Percentiles rank a stretch among this genome's conserved stretches.
Evolutionary conservation across 805 yeast species (phyloP).

Genomic region (Metschnikowia vanudenii): DNA sequence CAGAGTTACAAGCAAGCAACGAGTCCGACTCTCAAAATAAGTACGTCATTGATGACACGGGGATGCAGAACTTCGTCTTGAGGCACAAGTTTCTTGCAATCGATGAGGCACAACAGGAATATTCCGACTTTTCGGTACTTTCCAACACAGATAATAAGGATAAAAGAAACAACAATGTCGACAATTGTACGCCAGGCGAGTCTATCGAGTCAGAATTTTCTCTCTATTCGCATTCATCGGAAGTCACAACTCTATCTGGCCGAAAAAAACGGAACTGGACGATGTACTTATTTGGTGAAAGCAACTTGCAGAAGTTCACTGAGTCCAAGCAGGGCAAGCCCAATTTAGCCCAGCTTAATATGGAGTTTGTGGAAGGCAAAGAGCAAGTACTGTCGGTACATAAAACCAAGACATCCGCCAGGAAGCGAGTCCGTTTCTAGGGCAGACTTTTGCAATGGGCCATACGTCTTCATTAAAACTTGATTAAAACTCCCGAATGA

Average conservation of each 20-base stretch:
- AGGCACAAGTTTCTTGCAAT: constrained; percentile 47
- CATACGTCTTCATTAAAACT: no score
- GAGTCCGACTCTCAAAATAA: constrained; percentile 18
- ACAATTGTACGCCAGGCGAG: not conserved
- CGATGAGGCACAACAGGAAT: constrained; percentile 31
- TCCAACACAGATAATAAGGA: not conserved
- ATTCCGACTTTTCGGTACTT: constrained; percentile 29
- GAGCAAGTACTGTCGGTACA: not conserved
- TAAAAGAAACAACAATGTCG: not conserved
- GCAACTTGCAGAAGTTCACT: constrained; percentile 30
- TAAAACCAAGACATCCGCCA: not conserved
- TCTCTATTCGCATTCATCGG: constrained; percentile 26
- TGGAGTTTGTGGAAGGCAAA: constrained; percentile 19
- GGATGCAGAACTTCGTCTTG: constrained; percentile 56
- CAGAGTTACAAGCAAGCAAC: constrained; percentile 17
- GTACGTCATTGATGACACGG: constrained; percentile 56
- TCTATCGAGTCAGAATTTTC: constrained; percentile 6
- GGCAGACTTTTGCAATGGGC: not conserved
- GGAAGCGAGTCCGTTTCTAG: constrained; percentile 20
- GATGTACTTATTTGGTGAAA: constrained; percentile 29
- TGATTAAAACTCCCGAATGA: constrained; percentile 37
- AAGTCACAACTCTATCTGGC: constrained; percentile 1
- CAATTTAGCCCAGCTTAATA: constrained; percentile 19
- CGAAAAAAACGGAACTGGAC: constrained; percentile 24
- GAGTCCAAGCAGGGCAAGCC: constrained; percentile 24